phyloP scores from a whole-genome alignment of 2,329 filamentous ascomycete species.

The Pseudonectria foliicola region DNA sequence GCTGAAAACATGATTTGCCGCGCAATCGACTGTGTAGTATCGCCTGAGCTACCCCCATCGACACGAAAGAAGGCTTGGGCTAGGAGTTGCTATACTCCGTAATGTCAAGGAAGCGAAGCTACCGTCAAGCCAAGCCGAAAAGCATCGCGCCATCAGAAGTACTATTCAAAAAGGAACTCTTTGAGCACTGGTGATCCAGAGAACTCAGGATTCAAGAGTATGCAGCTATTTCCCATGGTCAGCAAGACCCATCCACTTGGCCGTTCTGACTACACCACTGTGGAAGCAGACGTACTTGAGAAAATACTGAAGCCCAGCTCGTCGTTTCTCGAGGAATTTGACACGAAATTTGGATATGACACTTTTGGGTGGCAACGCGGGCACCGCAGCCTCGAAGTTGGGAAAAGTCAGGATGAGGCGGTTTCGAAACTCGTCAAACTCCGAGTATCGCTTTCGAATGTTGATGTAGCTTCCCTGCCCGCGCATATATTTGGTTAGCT shows the following conservation, averaged over 20 bases:
- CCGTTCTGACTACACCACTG: too few species aligned
- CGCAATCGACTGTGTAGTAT: neutral
- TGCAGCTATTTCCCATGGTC: constrained; percentile 53
- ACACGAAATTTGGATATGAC: constrained; percentile 79
- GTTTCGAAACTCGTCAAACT: constrained; percentile 77
- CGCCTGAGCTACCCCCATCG: too few species aligned
- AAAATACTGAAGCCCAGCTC: constrained; percentile 82
- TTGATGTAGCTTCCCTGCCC: constrained; percentile 53
- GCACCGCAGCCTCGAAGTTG: constrained; percentile 75
- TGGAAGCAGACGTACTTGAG: constrained; percentile 67
- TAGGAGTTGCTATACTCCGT: constrained; percentile 11
- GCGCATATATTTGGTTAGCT: constrained; percentile 2
- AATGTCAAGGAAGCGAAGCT: constrained; percentile 7
- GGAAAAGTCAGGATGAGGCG: constrained; percentile 76
- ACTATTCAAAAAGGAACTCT: constrained; percentile 71
- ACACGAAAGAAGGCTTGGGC: too few species aligned
- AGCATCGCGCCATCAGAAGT: constrained; percentile 2
- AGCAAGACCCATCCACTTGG: constrained; percentile 1
- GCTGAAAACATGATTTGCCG: constrained; percentile 6
- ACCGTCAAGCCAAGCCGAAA: neutral
- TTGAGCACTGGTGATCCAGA: constrained; percentile 85
- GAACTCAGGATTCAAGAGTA: constrained; percentile 89
- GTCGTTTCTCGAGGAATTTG: constrained; percentile 77
- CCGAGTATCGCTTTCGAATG: constrained; percentile 74
- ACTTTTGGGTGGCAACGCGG: constrained; percentile 85